Evolutionary conservation across 441 rosid species (phyloP), one percentile per base, ranked within the genome.

Genomic region (Erysimum cheiri): DNA sequence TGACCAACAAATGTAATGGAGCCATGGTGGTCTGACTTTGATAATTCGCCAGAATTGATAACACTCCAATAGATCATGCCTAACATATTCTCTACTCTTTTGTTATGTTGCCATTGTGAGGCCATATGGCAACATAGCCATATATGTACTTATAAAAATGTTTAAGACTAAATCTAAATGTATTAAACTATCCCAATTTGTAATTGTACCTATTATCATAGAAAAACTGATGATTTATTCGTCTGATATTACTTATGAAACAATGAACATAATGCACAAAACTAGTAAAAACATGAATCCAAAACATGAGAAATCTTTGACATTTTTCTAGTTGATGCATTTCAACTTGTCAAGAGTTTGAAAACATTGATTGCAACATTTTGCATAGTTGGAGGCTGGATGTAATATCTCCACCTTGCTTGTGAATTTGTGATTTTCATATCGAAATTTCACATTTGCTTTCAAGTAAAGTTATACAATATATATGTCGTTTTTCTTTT

Each of bases 61-160:
- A 49, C 2, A 43, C 11, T 39, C 28, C 29, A 22, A 48, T 48
- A 48, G 59, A 60, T 70, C 48, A 31, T 60, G 65, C 58, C 29
- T 35, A 35, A 14, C 36, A 65, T 13, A 48, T 35, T 61, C 40
- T 61, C 40, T 44, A 1, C 28, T 14, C 26, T 8, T 48, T 5
- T 19, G 14, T 12, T 7, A 35, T 64, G 46, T 22, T 64, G 32
- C 46, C 33, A 31, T 6, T 31, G 33, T 6, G 33, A 22, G 2
- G 24, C 24, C 24, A 22, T 22, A 22, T 62, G 53, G 40, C 26
- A 33, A 55, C 60, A 17, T 15, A 15, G 26, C 24, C 24, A 22
- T 22, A 22, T 22, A 22, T 3, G 17, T 15, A 46, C 52, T 46
- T 46, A 46, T 46, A 46, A 46, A 17, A 1, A n/a, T 5, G 2